phyloP scores from a whole-genome alignment of 2,329 filamentous ascomycete genomes.

The Talaromyces sp. region DNA sequence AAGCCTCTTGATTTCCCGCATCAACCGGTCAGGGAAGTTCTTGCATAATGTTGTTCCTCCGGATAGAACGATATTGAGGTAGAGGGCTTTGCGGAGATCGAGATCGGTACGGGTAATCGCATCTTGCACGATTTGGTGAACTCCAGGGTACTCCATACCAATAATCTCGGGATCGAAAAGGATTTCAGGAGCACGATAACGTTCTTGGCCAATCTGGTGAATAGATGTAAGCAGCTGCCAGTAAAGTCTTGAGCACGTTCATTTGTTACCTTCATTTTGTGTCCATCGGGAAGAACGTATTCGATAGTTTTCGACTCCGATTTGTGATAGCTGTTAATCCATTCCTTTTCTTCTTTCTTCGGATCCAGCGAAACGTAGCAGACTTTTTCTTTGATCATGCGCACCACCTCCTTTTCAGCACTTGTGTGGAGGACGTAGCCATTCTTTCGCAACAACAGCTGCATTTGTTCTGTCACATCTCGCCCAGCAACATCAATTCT shows the following conservation, averaged over 20 bases:
- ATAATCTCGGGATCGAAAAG: slow-evolving; percentile 97
- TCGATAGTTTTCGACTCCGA: slow-evolving; percentile 76
- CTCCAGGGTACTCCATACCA: slow-evolving; percentile 90
- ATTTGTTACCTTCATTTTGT: slow-evolving; percentile 74
- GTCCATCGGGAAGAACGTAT: slow-evolving; percentile 86
- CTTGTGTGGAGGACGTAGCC: slow-evolving; percentile 96
- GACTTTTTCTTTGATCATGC: slow-evolving; percentile 86
- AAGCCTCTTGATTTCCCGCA: slow-evolving; percentile 86
- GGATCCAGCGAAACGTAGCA: slow-evolving; percentile 90
- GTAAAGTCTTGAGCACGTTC: neutral
- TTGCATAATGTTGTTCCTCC: slow-evolving; percentile 95
- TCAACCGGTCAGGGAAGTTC: slow-evolving; percentile 88
- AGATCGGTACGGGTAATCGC: slow-evolving; percentile 93
- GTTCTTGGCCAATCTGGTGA: slow-evolving; percentile 77
- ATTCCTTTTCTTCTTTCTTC: slow-evolving; percentile 93
- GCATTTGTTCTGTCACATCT: slow-evolving; percentile 94
- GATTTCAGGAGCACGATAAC: slow-evolving; percentile 94
- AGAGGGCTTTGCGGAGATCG: slow-evolving; percentile 88
- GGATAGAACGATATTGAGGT: slow-evolving; percentile 94
- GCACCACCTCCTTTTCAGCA: slow-evolving; percentile 98
- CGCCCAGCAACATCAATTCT: slow-evolving; percentile 93
- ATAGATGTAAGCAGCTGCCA: neutral
- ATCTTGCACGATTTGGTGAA: slow-evolving; percentile 97
- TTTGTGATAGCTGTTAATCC: slow-evolving; percentile 69
- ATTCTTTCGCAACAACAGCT: slow-evolving; percentile 83